Base-by-base conservation (phyloP, 2,329 filamentous ascomycete species). In the Colletotrichum musicola region DNA sequence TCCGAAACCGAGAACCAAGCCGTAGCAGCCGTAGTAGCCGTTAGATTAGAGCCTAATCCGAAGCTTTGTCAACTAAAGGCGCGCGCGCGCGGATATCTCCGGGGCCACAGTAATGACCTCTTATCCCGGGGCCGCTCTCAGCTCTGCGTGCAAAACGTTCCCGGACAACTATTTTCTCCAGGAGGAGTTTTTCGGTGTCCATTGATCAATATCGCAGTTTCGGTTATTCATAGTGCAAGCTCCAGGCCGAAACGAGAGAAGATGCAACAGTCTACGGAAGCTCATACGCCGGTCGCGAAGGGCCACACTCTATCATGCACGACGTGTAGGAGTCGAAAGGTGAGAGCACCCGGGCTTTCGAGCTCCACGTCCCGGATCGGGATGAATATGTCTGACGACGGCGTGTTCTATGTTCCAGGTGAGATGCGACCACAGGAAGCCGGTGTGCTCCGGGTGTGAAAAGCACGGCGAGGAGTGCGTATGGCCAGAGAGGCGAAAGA, bases 401-500 rank as follows among this genome's bases (percentile, higher is more conserved):
- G 18, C 16, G 18, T 5, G 7, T 14, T 6, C 35, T 13, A 13
- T 42, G 6, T 14, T 7, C 30, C 40, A 63, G 61, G 53, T 63
- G 30, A 63, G 57, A 14, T 63, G 61, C 27, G 61, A 63, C 18
- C 61, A 63, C 14, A 63, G 27, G 18, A 63, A 54, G 12, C 61
- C 61, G 4, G 18, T 50, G 7, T 63, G 61, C n/a, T 57, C 61
- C 5, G 61, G 51, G 18, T 63, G 61, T 18, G 61, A 57, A 12
- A 63, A 63, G 30, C 49, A 56, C n/a, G 44, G 50, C 9, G 51
- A 20, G 3, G 51, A 63, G 12, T 63, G 61, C 18, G 30, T 63
- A 7, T 63, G 61, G 61, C 61, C 61, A 4, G 61, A 63, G 30
- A 56, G 61, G 20, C 54, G 51, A 20, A 63, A 63, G 44, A 50